Evolutionary conservation across 768 basidiomycete genomes (phyloP).

Genomic region (Tulasnella calospora): DNA sequence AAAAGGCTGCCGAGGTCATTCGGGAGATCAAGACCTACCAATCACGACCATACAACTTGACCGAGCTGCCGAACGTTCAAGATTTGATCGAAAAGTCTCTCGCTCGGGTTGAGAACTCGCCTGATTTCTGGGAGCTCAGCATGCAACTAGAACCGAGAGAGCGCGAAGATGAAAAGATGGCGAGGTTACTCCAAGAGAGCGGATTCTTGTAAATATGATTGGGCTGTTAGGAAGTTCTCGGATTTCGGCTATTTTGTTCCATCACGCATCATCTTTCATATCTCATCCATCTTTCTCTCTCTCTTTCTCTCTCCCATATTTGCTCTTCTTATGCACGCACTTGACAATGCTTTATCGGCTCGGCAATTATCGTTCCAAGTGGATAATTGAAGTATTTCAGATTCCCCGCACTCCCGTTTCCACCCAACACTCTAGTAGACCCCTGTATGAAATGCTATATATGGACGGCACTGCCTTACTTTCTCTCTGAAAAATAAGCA

Average conservation of each 20-base stretch:
- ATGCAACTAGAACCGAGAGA: slow-evolving; percentile 88
- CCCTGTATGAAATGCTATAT: not conserved
- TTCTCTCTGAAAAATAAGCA: not conserved
- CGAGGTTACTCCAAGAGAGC: slow-evolving; percentile 78
- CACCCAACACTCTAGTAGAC: not conserved
- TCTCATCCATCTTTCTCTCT: not conserved
- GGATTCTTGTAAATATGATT: slow-evolving; percentile 58
- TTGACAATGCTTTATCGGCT: not conserved
- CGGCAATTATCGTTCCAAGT: not conserved
- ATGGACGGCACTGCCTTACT: not conserved
- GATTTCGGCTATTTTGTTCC: not conserved
- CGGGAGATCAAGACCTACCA: slow-evolving; percentile 97
- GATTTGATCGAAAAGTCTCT: slow-evolving; percentile 76
- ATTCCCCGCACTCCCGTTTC: not conserved
- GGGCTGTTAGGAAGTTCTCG: not conserved
- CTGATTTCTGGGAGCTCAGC: slow-evolving; percentile 68
- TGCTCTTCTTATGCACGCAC: not conserved
- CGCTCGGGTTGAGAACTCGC: slow-evolving; percentile 63
- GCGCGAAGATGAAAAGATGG: slow-evolving; percentile 96
- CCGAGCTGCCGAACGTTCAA: slow-evolving; percentile 58
- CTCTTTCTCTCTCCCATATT: not conserved
- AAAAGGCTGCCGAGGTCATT: slow-evolving; percentile 93
- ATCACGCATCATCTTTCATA: not conserved
- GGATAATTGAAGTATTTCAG: slow-evolving; percentile 3
- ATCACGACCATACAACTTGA: slow-evolving; percentile 81